phyloP scores from a whole-genome alignment of 805 yeast genomes.

The Wickerhamomyces bisporus region DNA sequence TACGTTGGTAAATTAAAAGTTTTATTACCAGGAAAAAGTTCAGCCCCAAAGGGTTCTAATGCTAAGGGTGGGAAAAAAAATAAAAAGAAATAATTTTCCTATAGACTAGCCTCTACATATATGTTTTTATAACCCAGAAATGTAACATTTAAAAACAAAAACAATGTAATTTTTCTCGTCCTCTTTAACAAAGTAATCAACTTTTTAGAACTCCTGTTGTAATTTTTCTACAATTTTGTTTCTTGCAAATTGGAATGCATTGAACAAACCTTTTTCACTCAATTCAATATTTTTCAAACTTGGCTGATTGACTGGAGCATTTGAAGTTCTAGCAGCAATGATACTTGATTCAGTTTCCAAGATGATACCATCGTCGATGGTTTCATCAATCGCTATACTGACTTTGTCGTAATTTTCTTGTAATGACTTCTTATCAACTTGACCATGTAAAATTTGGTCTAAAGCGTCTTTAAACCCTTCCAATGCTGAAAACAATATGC shows the following conservation, averaged over 20 bases:
- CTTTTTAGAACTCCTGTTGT: conserved; percentile 34
- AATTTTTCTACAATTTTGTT: conserved; percentile 57
- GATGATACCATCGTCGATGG: conserved; percentile 89
- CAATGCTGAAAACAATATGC: conserved; percentile 67
- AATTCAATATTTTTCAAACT: conserved; percentile 57
- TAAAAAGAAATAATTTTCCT: conserved; percentile 2
- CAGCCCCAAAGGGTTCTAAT: conserved; percentile 21
- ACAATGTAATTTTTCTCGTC: neutral
- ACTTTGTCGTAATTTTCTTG: conserved; percentile 84
- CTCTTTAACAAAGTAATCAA: neutral
- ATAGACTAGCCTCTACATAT: too few species aligned
- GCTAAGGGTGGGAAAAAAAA: conserved; percentile 9
- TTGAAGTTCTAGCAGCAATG: conserved; percentile 88
- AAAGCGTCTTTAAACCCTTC: conserved; percentile 77
- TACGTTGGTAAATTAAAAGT: conserved; percentile 71
- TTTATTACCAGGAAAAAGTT: conserved; percentile 45
- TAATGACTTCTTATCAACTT: conserved; percentile 71
- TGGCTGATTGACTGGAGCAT: conserved; percentile 69
- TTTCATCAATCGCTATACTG: conserved; percentile 82
- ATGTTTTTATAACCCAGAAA: too few species aligned
- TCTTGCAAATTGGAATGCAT: conserved; percentile 84
- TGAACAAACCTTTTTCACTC: conserved; percentile 70
- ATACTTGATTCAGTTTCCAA: conserved; percentile 85
- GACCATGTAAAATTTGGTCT: conserved; percentile 62
- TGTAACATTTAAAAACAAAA: neutral